Conservation (phyloP, 208 protist species). For the Naegleria fowleri region DNA sequence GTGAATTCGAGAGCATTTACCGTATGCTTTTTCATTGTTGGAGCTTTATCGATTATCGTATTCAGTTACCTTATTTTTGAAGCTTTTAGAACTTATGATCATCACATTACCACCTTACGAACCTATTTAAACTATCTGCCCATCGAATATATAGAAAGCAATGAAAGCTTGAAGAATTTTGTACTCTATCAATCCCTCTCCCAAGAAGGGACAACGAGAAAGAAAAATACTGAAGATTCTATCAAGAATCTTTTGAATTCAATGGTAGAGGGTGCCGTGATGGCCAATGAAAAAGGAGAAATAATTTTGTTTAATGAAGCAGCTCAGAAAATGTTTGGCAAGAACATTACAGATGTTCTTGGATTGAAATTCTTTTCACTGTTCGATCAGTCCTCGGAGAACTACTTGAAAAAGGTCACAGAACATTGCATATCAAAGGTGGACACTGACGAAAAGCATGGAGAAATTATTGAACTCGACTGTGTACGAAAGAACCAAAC, state of each 20-base stretch:
- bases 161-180: neutral
- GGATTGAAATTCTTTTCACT: neutral
- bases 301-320: neutral
- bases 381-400: neutral
- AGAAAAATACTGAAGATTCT: neutral
- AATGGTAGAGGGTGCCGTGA: neutral
- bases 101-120: neutral
- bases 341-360: neutral
- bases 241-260: neutral
- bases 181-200: neutral
- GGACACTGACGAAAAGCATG: neutral
- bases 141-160: neutral
- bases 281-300: neutral
- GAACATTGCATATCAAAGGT: neutral
- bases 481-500: neutral
- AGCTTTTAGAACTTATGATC: neutral
- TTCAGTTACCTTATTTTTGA: neutral
- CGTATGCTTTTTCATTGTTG: neutral
- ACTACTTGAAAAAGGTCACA: neutral
- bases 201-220: neutral
- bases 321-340: neutral
- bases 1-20: neutral
- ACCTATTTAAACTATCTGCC: neutral
- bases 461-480: neutral
- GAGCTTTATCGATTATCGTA: neutral